Conservation (phyloP, 2,329 filamentous ascomycete species). For the Xylaria sp. region DNA sequence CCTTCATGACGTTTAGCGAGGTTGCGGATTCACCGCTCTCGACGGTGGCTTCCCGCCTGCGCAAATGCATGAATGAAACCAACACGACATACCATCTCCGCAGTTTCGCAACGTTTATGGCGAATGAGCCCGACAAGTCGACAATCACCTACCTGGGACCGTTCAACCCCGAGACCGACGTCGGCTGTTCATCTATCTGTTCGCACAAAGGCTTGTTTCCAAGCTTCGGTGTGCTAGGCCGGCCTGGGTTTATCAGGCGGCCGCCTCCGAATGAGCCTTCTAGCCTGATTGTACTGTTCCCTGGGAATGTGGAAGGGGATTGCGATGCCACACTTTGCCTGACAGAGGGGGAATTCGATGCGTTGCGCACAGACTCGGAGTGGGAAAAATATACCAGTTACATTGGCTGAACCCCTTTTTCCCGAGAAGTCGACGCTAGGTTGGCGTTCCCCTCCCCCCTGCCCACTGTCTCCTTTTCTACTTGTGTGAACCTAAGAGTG, state of each 20-base stretch:
- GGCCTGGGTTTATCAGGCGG: not conserved
- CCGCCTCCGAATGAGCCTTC: not conserved
- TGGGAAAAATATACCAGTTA: too few species aligned
- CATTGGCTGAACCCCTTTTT: too few species aligned
- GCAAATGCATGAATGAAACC: slow-evolving; percentile 8
- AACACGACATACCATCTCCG: slow-evolving; percentile 32
- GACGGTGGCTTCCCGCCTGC: not conserved
- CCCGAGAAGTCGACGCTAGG: too few species aligned
- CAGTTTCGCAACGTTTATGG: slow-evolving; percentile 37
- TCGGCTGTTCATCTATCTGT: slow-evolving; percentile 19
- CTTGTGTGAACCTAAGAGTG: too few species aligned
- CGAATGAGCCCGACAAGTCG: slow-evolving; percentile 31
- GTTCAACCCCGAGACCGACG: slow-evolving; percentile 16
- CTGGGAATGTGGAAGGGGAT: not conserved
- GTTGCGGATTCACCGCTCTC: slow-evolving; percentile 16
- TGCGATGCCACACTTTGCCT: not conserved
- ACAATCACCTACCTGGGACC: slow-evolving; percentile 28
- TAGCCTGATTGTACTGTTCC: not conserved
- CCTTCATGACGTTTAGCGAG: slow-evolving; percentile 24
- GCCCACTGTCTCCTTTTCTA: too few species aligned
- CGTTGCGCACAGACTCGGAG: too few species aligned
- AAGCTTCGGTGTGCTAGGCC: not conserved
- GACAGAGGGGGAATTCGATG: too few species aligned
- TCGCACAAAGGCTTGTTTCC: not conserved
- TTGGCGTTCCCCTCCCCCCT: too few species aligned